Percentiles rank a stretch among this genome's conserved stretches.
Evolutionary conservation across 345 rosid genomes (phyloP).

Genomic region (Ailanthus altissimus): DNA sequence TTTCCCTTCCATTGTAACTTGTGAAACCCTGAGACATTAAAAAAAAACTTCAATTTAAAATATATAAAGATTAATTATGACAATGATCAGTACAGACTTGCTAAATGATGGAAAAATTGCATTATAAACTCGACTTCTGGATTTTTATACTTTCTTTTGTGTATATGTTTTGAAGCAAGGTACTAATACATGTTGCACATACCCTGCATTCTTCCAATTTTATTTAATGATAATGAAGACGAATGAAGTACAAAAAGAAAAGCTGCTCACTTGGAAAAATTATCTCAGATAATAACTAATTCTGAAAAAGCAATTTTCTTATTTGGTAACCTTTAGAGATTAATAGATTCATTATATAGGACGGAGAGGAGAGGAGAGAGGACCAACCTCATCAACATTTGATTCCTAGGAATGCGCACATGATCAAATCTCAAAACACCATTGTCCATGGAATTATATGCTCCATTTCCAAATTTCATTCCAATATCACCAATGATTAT

Average conservation of each 20-base stretch:
- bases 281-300: constrained; percentile 1
- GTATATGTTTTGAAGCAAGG: not conserved
- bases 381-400: constrained; percentile 90
- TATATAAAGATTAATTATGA: not conserved
- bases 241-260: not conserved
- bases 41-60: constrained; percentile 23
- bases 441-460: constrained; percentile 93
- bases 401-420: constrained; percentile 89
- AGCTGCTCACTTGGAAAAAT: not conserved
- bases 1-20: constrained; percentile 95
- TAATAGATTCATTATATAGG: not conserved
- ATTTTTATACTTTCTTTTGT: not conserved
- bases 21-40: constrained; percentile 64
- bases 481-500: constrained; percentile 94
- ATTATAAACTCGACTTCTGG: not conserved
- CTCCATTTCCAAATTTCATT: constrained; percentile 88
- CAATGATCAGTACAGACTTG: not conserved
- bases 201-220: not conserved
- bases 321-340: not conserved
- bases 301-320: not conserved
- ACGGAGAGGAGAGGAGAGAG: constrained; percentile 11
- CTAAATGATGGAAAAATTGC: not conserved
- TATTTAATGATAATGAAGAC: not conserved
- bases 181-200: not conserved
- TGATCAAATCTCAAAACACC: constrained; percentile 90